phyloP scores from a whole-genome alignment of 2,329 filamentous ascomycete genomes.

The Didymella glomerata region DNA sequence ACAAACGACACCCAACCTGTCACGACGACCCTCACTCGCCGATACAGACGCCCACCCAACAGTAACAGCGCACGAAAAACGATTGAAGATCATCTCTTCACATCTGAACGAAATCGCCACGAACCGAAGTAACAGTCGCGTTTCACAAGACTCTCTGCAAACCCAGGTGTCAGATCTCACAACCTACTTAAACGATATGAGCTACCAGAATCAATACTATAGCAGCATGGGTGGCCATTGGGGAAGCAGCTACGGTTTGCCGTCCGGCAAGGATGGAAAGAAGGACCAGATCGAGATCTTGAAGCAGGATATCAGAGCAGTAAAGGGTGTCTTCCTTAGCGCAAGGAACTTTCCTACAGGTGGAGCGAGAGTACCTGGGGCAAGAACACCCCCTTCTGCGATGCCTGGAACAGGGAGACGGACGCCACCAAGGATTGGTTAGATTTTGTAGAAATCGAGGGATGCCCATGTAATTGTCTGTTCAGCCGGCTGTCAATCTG shows the following conservation, averaged over 20 bases:
- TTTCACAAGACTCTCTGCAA: slow-evolving; percentile 61
- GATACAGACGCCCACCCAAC: slow-evolving; percentile 37
- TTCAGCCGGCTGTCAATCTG: background rate
- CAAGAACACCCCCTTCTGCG: slow-evolving; percentile 19
- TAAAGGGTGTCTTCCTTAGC: slow-evolving; percentile 81
- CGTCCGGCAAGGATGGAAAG: slow-evolving; percentile 62
- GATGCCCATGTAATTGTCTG: background rate
- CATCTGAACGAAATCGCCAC: slow-evolving; percentile 62
- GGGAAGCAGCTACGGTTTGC: slow-evolving; percentile 33
- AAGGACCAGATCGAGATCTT: slow-evolving; percentile 76
- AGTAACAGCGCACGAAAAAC: slow-evolving; percentile 53
- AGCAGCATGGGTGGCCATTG: slow-evolving; percentile 50
- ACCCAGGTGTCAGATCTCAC: slow-evolving; percentile 62
- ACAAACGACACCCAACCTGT: slow-evolving; percentile 70
- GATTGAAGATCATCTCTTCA: slow-evolving; percentile 60
- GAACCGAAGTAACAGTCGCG: slow-evolving; percentile 59
- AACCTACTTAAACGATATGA: slow-evolving; percentile 66
- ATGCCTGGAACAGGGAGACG: slow-evolving; percentile 32
- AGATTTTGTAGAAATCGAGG: background rate
- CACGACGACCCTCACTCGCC: slow-evolving; percentile 48
- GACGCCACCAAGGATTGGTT: slow-evolving; percentile 11
- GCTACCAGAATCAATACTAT: slow-evolving; percentile 55
- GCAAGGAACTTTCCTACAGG: slow-evolving; percentile 71
- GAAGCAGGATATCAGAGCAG: slow-evolving; percentile 77
- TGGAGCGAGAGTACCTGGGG: slow-evolving; percentile 24